Evolutionary conservation across 2,329 filamentous ascomycete genomes (phyloP), one percentile per base, ranked within the genome.

Genomic region (Ustulina deusta): DNA sequence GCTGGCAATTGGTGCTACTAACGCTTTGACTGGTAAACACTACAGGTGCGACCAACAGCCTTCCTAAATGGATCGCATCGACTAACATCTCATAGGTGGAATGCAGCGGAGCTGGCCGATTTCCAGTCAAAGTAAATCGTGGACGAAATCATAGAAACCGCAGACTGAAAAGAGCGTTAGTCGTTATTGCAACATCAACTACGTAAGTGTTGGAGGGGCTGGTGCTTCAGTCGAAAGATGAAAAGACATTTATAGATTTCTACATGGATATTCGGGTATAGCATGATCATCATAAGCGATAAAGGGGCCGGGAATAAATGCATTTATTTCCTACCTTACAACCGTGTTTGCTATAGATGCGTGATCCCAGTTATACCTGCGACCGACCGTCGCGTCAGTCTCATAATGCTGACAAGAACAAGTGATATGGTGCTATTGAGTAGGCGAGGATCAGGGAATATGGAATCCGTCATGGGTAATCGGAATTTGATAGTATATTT

Each of bases 221-320:
- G 77, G 76, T 62, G 82, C 81, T 81, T 93, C 91, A 93, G 90
- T 86, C 86, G 90, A 92, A 92, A 92, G 90, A 92, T 93, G 90
- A 93, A 93, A 92, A 92, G 90, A 75, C 73, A 86, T 89, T 86
- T 85, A 85, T 83, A 77, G 74, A 84, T 87, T 84, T 91, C 88
- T 86, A 91, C 87, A 89, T 87, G 77, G 74, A 77, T 77, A 60
- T 89, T 93, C 90, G 85, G 91, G 82, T 88, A 92, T 92, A 92
- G 90, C 90, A 92, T 91, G 88, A 84, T 87, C 89, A 93, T 93
- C 90, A 92, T 82, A 82, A 81, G 81, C 77, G 73, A 54, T 67
- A 63, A 72, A 66, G 27, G 6, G 71, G 75, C 44, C 63, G 67
- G 71, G 65, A 61, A 17, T 17, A 54, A 32, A 56, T 49, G 7